These are phyloP conservation scores for Yarrowia sp. DNA, from an alignment of 805 yeast species.

Conservation along the genomic window DNA sequence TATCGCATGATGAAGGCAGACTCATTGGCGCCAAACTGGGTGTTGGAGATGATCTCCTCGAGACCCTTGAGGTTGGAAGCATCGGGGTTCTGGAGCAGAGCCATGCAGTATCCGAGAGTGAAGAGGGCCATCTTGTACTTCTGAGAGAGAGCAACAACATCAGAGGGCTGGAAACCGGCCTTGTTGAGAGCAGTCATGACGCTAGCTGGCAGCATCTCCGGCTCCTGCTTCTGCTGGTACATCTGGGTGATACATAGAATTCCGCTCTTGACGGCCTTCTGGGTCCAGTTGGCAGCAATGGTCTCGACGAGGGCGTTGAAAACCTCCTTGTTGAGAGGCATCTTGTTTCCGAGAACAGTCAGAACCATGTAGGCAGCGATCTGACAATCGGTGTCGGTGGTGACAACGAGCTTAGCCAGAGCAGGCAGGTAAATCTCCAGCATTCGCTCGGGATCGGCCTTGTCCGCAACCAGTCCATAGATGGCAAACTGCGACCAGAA, in stretches of 20 bases:
- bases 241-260: constrained; percentile 39
- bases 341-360: constrained; percentile 71
- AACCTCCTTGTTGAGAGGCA: constrained; percentile 55
- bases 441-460: constrained; percentile 35
- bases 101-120: constrained; percentile 18
- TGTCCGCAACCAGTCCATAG: constrained; percentile 47
- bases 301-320: constrained; percentile 60
- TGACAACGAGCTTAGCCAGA: constrained; percentile 36
- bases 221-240: constrained; percentile 31
- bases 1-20: constrained; percentile 30
- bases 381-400: constrained; percentile 53
- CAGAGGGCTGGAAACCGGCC: constrained; percentile 31
- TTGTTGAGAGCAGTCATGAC: constrained; percentile 28
- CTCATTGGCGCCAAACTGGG: constrained; percentile 20
- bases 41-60: constrained; percentile 17
- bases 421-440: constrained; percentile 38
- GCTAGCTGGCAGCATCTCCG: constrained; percentile 13
- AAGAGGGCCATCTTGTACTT: constrained; percentile 41
- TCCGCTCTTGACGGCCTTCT: constrained; percentile 35
- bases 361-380: constrained; percentile 80
- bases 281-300: constrained; percentile 47
- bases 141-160: constrained; percentile 32
- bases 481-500: constrained; percentile 74
- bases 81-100: constrained; percentile 9
- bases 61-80: constrained; percentile 17